Base-by-base conservation (phyloP, 371 early-diverging fungal genomes). In the Mortierella sp. region DNA sequence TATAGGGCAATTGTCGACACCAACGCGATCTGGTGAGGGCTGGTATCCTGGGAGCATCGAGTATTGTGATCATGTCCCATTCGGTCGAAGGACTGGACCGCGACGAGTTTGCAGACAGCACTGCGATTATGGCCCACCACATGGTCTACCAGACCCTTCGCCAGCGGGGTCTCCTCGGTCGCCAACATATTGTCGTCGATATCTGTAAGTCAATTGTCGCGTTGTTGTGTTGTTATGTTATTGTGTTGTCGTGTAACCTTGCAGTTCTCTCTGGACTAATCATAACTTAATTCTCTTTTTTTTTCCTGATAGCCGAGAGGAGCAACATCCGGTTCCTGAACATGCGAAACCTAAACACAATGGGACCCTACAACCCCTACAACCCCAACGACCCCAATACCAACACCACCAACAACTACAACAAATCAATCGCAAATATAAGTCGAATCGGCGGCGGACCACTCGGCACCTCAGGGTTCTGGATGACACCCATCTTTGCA, bases 21-120 rank as follows among this genome's bases (percentile, higher is more conserved):
- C 90, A 90, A 19, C 89, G 90, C 69, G 92, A 91, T 71, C 75
- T 91, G 8, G 80, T 90, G 5, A 83, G 89, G 43, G 92, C 92
- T 0, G 92, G 92, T 16, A 87, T 90, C 7, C 84, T 87, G 53
- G 78, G 86, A 29, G 91, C 91, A n/a, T 86, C 87, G 2, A 90
- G 89, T 66, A 89, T 91, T 11, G 91, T 91, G 37, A 85, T 91
- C 10, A 90, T 91, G 90, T 88, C 90, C 77, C 78, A 82, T 40
- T 50, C 47, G n/a, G 29, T 40, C 40, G 63, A 71, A 8, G 77
- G 72, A 2, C 55, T 73, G 34, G 75, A 77, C n/a, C 68, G 78
- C 4, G 82, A 78, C 40, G 82, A 82, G 66, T 82, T 82, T 77
- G 78, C 74, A 26, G 82, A 82, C 52, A 82, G 82, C 14, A 77